Conservation (phyloP, 768 basidiomycete species). For the Termitomyces sp. region DNA sequence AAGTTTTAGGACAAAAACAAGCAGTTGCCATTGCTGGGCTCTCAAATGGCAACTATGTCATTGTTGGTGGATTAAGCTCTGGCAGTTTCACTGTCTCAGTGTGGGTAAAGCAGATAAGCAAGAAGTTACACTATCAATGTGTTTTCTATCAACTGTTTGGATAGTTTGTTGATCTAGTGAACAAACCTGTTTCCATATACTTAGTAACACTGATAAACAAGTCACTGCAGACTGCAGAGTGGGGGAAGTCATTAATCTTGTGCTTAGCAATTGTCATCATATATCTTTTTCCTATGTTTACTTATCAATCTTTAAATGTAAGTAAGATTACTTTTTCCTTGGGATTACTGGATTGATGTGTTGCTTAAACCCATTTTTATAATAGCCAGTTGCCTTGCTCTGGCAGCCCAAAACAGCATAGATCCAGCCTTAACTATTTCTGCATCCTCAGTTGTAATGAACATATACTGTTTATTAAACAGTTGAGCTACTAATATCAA, state of each 20-base stretch:
- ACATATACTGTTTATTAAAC: no score
- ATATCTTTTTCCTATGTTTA: no score
- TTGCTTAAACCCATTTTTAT: no score
- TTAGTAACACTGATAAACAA: background rate
- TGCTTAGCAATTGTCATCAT: background rate
- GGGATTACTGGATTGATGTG: no score
- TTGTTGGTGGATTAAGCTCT: background rate
- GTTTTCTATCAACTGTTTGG: background rate
- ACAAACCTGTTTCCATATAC: background rate
- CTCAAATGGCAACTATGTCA: background rate
- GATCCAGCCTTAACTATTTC: no score
- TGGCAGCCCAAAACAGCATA: no score
- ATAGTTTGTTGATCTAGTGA: background rate
- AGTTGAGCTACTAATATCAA: no score
- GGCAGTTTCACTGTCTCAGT: background rate
- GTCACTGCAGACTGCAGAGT: background rate
- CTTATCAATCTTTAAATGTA: no score
- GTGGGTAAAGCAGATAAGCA: background rate
- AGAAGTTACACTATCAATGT: background rate
- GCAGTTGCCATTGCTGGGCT: background rate
- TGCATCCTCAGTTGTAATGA: no score
- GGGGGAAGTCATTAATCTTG: background rate
- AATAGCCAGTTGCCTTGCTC: no score
- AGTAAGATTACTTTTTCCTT: no score
- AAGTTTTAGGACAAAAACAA: background rate